These are phyloP conservation scores for Candida ascalaphidarum DNA, from an alignment of 805 yeast species.

Conservation along the genomic window DNA sequence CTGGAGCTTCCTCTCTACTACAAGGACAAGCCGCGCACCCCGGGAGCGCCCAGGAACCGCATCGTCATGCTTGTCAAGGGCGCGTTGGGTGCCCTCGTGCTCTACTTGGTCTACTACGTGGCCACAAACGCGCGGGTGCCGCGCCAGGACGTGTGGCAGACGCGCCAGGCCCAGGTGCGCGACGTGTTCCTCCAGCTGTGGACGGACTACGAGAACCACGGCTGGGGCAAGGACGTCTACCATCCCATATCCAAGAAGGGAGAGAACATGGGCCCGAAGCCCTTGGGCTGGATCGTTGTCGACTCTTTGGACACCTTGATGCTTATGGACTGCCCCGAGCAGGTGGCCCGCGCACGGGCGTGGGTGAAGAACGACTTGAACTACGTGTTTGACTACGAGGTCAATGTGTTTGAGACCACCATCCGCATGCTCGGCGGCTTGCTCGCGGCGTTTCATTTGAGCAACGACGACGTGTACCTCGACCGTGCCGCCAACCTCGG, in stretches of 20 bases:
- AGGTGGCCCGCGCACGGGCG: constrained; percentile 51
- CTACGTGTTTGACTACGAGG: constrained; percentile 65
- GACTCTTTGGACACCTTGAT: constrained; percentile 79
- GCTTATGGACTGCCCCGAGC: constrained; percentile 63
- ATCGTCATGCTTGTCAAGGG: constrained; percentile 34
- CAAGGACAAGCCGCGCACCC: constrained; percentile 22
- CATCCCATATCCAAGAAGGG: constrained; percentile 57
- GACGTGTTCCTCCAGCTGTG: constrained; percentile 69
- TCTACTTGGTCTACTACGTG: constrained; percentile 38
- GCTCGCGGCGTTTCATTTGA: constrained; percentile 69
- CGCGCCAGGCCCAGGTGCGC: constrained; percentile 49
- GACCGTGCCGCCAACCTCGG: constrained; percentile 77
- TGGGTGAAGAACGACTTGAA: constrained; percentile 70
- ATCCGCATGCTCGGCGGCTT: constrained; percentile 91
- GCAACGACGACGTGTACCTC: constrained; percentile 60
- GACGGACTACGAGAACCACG: constrained; percentile 65
- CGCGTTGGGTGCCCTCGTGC: constrained; percentile 26
- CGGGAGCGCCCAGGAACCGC: constrained; percentile 4
- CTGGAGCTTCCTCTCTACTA: constrained; percentile 21
- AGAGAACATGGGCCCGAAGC: constrained; percentile 68
- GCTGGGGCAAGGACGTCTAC: constrained; percentile 81
- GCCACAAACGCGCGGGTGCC: too few species aligned
- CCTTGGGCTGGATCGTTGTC: constrained; percentile 90
- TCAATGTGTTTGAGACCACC: constrained; percentile 88
- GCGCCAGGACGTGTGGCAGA: constrained; percentile 27